Percentiles rank a stretch among this genome's conserved stretches.
These are phyloP conservation scores for Hypoxylon sp. DNA, from an alignment of 2,329 filamentous ascomycete species.

Conservation along the genomic window DNA sequence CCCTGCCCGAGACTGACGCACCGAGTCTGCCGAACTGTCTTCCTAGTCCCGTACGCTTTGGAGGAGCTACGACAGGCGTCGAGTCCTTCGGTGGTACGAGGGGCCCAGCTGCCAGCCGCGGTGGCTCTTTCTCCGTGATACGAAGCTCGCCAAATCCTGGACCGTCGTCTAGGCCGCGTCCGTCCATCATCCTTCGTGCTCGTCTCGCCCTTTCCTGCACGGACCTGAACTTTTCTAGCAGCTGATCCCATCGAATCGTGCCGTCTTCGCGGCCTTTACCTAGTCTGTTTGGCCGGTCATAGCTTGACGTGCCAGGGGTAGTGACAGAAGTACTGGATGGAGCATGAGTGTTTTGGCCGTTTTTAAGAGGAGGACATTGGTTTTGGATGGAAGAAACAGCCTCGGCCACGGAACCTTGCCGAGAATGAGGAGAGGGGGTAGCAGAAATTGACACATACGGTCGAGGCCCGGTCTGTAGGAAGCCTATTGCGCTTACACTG, in stretches of 20 bases:
- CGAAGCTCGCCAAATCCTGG: constrained; percentile 53
- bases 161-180: constrained; percentile 58
- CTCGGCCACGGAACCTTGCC: constrained; percentile 48
- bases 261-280: constrained; percentile 80
- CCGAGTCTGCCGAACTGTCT: constrained; percentile 74
- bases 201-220: constrained; percentile 88
- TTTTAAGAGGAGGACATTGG: constrained; percentile 41
- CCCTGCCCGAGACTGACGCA: constrained; percentile 73
- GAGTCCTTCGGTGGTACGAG: constrained; percentile 60
- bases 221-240: constrained; percentile 91
- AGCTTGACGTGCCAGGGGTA: constrained; percentile 61
- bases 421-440: constrained; percentile 42
- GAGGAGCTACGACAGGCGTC: constrained; percentile 51
- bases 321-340: constrained; percentile 54
- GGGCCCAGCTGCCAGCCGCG: constrained; percentile 48
- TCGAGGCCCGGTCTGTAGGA: constrained; percentile 82
- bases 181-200: constrained; percentile 66
- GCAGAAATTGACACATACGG: constrained; percentile 65
- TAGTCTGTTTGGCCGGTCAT: constrained; percentile 78
- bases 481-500: constrained; percentile 95
- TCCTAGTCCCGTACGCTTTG: constrained; percentile 70
- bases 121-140: constrained; percentile 53
- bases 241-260: constrained; percentile 87
- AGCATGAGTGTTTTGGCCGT: constrained; percentile 49
- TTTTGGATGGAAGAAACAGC: constrained; percentile 42